Conservation (phyloP, 2,329 filamentous ascomycete species). For the Penicillium psychrosexuale region DNA sequence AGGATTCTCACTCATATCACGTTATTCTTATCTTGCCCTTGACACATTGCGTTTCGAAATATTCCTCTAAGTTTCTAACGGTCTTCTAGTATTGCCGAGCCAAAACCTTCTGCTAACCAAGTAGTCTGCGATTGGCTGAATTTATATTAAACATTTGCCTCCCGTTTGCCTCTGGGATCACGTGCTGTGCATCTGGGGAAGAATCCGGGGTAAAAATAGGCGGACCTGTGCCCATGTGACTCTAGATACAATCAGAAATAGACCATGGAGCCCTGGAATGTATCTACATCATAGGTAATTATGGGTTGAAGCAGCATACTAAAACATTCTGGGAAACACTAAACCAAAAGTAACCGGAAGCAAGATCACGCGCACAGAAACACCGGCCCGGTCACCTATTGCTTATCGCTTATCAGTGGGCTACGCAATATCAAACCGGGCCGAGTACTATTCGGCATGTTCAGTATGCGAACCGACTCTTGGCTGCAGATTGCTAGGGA, state of each 20-base stretch:
- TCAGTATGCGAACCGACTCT: background rate
- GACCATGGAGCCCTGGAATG: background rate
- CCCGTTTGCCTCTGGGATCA: background rate
- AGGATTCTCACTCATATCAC: slow-evolving; percentile 1
- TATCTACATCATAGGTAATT: no score
- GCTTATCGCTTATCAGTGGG: slow-evolving; percentile 10
- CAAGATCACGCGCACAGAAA: background rate
- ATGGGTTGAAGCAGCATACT: background rate
- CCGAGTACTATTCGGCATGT: slow-evolving; percentile 1
- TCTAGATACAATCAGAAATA: background rate
- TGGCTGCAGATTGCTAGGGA: background rate
- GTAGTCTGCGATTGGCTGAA: background rate
- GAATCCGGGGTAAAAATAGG: slow-evolving; percentile 7
- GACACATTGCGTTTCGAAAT: background rate
- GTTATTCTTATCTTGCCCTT: slow-evolving; percentile 2
- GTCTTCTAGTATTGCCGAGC: background rate
- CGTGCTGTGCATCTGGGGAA: background rate
- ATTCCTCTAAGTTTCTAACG: background rate
- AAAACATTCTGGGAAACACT: background rate
- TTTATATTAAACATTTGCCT: background rate
- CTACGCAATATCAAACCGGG: slow-evolving; percentile 11
- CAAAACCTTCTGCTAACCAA: background rate
- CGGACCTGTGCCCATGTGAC: background rate
- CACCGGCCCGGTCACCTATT: slow-evolving; percentile 15
- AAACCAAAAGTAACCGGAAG: background rate